Conservation (phyloP, 2,329 filamentous ascomycete species). For the Chaetomium sp. region DNA sequence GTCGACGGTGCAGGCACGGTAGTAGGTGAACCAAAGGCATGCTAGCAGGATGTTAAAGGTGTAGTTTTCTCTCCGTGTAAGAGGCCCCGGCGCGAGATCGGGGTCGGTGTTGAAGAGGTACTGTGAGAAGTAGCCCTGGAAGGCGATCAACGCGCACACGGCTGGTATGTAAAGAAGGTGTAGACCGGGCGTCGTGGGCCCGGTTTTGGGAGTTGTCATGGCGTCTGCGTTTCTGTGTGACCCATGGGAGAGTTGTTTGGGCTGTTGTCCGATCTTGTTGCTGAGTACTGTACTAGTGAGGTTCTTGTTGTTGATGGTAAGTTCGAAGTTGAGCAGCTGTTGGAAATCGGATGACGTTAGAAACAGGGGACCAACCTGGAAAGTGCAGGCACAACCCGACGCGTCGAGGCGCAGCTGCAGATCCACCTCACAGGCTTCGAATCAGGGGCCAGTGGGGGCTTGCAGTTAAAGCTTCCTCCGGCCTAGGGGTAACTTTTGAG, state of each 20-base stretch:
- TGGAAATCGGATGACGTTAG: neutral
- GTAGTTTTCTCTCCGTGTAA: constrained; percentile 49
- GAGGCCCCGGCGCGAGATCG: constrained; percentile 53
- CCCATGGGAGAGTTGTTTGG: constrained; percentile 14
- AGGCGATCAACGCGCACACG: constrained; percentile 59
- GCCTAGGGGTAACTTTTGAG: too few relatives aligned
- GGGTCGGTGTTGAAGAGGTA: constrained; percentile 57
- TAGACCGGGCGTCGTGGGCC: constrained; percentile 37
- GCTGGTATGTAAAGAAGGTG: constrained; percentile 60
- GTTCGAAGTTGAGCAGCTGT: neutral
- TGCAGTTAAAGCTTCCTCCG: too few relatives aligned
- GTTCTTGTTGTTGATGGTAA: neutral
- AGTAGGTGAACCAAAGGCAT: constrained; percentile 65
- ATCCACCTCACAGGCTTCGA: neutral
- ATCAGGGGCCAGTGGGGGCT: neutral
- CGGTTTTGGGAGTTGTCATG: constrained; percentile 25
- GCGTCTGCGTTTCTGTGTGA: constrained; percentile 9
- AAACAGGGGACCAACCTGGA: neutral
- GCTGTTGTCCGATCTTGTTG: neutral
- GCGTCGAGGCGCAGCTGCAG: neutral
- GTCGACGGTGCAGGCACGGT: constrained; percentile 50
- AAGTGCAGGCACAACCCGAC: neutral
- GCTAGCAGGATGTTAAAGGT: constrained; percentile 61
- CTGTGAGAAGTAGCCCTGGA: constrained; percentile 68
- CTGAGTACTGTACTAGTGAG: neutral